Base-by-base conservation (phyloP, 805 yeast species). In the Saccharomycopsis olivae region DNA sequence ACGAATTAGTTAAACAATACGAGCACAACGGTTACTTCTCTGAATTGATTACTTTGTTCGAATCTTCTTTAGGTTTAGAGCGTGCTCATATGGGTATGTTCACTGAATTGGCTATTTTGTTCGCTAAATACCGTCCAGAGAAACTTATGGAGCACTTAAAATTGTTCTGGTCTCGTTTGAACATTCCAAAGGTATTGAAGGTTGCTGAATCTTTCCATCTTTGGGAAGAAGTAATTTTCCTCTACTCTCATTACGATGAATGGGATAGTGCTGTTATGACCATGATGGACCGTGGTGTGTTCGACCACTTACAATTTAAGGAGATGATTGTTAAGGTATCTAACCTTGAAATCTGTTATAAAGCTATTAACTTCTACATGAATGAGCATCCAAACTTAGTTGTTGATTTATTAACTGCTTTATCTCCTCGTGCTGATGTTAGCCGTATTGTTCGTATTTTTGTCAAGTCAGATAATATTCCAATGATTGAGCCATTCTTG, bases 11-110 rank as follows among this genome's bases (percentile, higher is more conserved):
- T 33, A 68, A 66, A 47, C 82, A 80, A 50, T 92, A 92, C 59
- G 96, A 92, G 64, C 68, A 73, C 57, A 75, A 80, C 50, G 98
- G 98, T 33, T 85, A 86, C 63, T 88, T 88, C 64, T 82, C 78
- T 50, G 95, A 92, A 67, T 70, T 92, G 49, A 84, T 89, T 48
- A 75, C 96, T 14, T 73, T 92, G 54, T 86, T 92, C 54, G 98
- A 92, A 63, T 89, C 87, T 53, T 97, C 97, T 49, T 71, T 92
- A 45, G 94, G 95, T 31, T 71, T 92, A 51, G 98, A 92, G 68
- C 83, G 98, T 60, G 98, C 98, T 29, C 98, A 92, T 59, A 92
- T 92, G 98, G 98, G 97, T 52, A 89, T 92, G 96, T 92, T 92
- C 60, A 92, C 98, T 9, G 96, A 88, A 62, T 71, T 92, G 53